Evolutionary conservation across 2,329 filamentous ascomycete species (phyloP).

Genomic region (Penicillium sp.): DNA sequence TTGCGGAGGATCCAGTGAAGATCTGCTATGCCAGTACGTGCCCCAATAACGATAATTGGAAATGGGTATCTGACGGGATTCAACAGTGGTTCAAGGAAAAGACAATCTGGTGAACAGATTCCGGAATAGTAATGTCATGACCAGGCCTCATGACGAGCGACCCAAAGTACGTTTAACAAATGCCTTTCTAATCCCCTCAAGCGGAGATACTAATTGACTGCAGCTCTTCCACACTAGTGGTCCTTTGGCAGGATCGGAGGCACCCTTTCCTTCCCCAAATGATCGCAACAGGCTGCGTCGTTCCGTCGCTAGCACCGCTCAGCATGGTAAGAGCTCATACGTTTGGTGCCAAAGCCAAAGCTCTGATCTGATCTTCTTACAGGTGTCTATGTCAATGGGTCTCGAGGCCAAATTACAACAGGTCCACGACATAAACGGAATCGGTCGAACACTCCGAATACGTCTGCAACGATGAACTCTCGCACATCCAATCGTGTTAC

Average conservation of each 20-base stretch:
- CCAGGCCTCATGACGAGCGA: slow-evolving; percentile 73
- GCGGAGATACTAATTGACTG: slow-evolving; percentile 23
- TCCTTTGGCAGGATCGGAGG: neutral
- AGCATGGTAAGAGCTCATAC: too few species aligned
- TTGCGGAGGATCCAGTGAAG: slow-evolving; percentile 70
- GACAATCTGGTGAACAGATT: slow-evolving; percentile 93
- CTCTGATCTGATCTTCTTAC: too few species aligned
- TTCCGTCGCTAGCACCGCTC: neutral
- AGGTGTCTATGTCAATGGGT: too few species aligned
- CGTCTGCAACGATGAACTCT: neutral
- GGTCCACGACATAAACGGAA: neutral
- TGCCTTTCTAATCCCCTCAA: neutral
- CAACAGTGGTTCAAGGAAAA: slow-evolving; percentile 78
- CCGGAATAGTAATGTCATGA: slow-evolving; percentile 93
- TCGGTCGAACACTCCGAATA: neutral
- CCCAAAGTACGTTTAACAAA: slow-evolving; percentile 62
- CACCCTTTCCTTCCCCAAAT: slow-evolving; percentile 5
- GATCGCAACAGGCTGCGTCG: slow-evolving; percentile 6
- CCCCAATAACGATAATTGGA: neutral
- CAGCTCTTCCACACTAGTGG: slow-evolving; percentile 54
- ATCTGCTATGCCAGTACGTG: slow-evolving; percentile 86
- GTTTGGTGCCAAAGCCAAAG: too few species aligned
- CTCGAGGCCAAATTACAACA: neutral
- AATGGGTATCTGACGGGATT: slow-evolving; percentile 25
- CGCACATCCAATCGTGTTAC: neutral